Percentiles rank a stretch among this genome's conserved stretches.
phyloP scores from a whole-genome alignment of 2,329 filamentous ascomycete species.

The Phaeosphaeriaceae sp. region DNA sequence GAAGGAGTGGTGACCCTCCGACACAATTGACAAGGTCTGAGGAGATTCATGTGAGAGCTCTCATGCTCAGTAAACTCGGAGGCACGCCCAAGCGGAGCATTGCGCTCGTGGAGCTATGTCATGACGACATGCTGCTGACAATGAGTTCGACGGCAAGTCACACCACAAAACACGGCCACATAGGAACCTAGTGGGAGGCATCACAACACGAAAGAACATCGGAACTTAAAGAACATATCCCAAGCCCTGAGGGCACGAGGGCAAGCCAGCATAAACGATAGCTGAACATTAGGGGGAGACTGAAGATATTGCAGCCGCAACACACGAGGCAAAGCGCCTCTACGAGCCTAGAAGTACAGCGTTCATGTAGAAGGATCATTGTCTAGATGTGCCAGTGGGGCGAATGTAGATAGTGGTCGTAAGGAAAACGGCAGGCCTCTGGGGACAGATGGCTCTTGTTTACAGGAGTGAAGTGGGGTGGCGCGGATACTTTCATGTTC shows the following conservation, averaged over 20 bases:
- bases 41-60: constrained; percentile 31
- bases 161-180: constrained; percentile 18
- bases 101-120: constrained; percentile 9
- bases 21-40: constrained; percentile 25
- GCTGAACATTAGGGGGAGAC: constrained; percentile 19
- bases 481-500: not conserved
- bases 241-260: constrained; percentile 7
- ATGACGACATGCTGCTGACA: constrained; percentile 12
- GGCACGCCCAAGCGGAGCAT: constrained; percentile 16
- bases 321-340: constrained; percentile 14
- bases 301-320: constrained; percentile 19
- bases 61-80: constrained; percentile 16
- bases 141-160: constrained; percentile 12
- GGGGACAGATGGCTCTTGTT: too few relatives aligned
- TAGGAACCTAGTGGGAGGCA: constrained; percentile 18
- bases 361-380: not conserved
- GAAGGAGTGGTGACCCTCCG: constrained; percentile 11
- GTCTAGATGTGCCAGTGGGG: not conserved
- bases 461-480: too few relatives aligned
- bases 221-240: constrained; percentile 3
- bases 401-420: too few relatives aligned
- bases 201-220: constrained; percentile 9
- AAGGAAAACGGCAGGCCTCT: too few relatives aligned
- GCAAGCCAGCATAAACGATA: constrained; percentile 11
- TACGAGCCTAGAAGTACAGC: constrained; percentile 18